A percentile compares a stretch with the other conserved stretches of the same genome.
These are phyloP conservation scores for Obba rivulosa DNA, from an alignment of 768 basidiomycete genomes.

Conservation along the genomic window DNA sequence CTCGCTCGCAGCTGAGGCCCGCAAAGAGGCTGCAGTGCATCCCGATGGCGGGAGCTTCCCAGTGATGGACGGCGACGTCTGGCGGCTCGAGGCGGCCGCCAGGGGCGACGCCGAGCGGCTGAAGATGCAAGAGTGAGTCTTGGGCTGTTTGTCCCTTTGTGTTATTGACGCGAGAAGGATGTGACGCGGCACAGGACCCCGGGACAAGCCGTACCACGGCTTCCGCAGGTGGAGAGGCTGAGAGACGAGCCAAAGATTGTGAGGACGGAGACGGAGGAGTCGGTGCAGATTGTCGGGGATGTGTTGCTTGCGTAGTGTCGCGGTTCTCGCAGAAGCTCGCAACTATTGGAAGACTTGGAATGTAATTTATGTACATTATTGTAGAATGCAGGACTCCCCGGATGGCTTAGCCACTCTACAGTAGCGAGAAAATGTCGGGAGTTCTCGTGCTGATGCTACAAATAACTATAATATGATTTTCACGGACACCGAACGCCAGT, in stretches of 20 bases:
- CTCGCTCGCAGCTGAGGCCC: slow-evolving; percentile 18
- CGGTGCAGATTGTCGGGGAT: slow-evolving; percentile 19
- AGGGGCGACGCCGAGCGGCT: slow-evolving; percentile 7
- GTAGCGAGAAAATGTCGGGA: no score
- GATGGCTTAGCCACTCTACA: no score
- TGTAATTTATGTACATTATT: no score
- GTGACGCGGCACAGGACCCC: not conserved
- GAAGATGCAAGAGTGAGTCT: slow-evolving; percentile 1
- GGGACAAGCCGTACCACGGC: not conserved
- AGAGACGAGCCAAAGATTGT: slow-evolving; percentile 6
- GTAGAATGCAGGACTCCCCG: no score
- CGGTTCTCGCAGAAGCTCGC: no score
- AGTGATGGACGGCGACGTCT: slow-evolving; percentile 2
- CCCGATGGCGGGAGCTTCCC: slow-evolving; percentile 14
- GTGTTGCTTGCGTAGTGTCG: not conserved
- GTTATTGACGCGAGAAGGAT: not conserved
- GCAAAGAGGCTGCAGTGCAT: slow-evolving; percentile 12
- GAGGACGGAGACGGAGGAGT: slow-evolving; percentile 19
- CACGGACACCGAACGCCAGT: no score
- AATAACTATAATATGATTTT: no score
- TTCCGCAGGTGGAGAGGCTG: not conserved
- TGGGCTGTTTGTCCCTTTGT: not conserved
- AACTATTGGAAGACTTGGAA: no score
- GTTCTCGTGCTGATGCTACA: no score
- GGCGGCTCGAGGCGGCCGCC: slow-evolving; percentile 8